These are phyloP conservation scores for Wickerhamomyces sp. DNA, from an alignment of 1,139 yeast species.

Conservation along the genomic window DNA sequence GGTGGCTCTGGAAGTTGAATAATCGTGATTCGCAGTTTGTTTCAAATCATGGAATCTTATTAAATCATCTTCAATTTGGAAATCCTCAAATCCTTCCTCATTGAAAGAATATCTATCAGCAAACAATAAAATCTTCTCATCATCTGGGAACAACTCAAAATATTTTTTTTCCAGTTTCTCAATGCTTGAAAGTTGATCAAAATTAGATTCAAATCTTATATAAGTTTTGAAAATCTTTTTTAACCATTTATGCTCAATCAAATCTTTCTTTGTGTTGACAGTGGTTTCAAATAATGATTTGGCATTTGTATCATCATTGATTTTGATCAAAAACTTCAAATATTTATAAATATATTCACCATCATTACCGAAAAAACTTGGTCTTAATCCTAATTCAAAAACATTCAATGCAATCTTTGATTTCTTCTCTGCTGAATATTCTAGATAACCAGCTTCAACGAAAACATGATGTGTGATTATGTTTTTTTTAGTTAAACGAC, in stretches of 20 bases:
- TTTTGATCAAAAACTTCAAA: slow-evolving; percentile 64
- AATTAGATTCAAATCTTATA: slow-evolving; percentile 49
- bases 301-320: slow-evolving; percentile 76
- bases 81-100: slow-evolving; percentile 16
- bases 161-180: slow-evolving; percentile 63
- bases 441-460: slow-evolving; percentile 80
- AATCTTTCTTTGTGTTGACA: slow-evolving; percentile 26
- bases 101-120: slow-evolving; percentile 34
- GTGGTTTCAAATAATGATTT: slow-evolving; percentile 77
- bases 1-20: neutral
- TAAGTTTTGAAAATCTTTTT: slow-evolving; percentile 43
- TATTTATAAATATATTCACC: slow-evolving; percentile 66
- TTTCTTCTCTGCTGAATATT: slow-evolving; percentile 58
- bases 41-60: slow-evolving; percentile 18
- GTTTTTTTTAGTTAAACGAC: slow-evolving; percentile 39
- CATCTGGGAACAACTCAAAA: slow-evolving; percentile 60
- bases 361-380: slow-evolving; percentile 34
- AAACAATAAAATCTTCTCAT: slow-evolving; percentile 29
- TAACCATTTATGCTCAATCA: slow-evolving; percentile 26
- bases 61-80: slow-evolving; percentile 16
- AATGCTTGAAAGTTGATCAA: slow-evolving; percentile 67
- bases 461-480: slow-evolving; percentile 68
- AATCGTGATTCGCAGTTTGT: slow-evolving; percentile 1
- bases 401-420: slow-evolving; percentile 60
- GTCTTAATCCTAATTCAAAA: slow-evolving; percentile 73